Evolutionary conservation across 805 yeast genomes (phyloP).

Genomic region (Ogataea thermomethanolica): DNA sequence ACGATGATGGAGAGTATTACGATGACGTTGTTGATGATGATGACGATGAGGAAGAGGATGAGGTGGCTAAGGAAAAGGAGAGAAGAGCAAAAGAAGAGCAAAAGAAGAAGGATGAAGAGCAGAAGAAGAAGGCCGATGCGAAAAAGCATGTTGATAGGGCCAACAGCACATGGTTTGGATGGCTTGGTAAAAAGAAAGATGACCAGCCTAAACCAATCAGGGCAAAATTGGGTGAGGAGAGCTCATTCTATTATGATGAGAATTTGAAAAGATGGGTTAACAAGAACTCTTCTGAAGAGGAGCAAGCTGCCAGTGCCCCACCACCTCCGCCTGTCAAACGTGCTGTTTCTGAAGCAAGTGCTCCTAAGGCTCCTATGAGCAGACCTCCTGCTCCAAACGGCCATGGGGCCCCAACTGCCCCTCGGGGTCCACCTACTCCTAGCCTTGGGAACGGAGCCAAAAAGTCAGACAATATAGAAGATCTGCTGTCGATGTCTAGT

Average conservation of each 20-base stretch:
- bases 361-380: conserved; percentile 1
- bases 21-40: conserved; percentile 32
- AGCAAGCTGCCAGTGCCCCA: conserved; percentile 49
- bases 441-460: conserved; percentile 6
- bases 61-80: conserved; percentile 23
- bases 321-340: conserved; percentile 55
- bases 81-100: conserved; percentile 8
- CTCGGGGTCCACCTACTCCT: conserved; percentile 1
- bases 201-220: conserved; percentile 66
- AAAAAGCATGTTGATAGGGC: conserved; percentile 20
- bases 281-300: conserved; percentile 61
- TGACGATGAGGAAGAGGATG: conserved; percentile 44
- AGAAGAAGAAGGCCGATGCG: conserved; percentile 15
- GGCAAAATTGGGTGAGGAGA: conserved; percentile 84
- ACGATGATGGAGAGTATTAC: conserved; percentile 29
- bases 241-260: conserved; percentile 74
- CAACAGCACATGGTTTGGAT: conserved; percentile 48
- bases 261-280: conserved; percentile 85
- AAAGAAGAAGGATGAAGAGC: conserved; percentile 11
- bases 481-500: conserved; percentile 31
- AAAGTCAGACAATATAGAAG: conserved; percentile 30
- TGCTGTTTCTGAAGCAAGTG: conserved; percentile 3
- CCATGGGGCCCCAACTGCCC: conserved; percentile 7
- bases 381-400: conserved; percentile 3
- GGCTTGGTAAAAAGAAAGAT: conserved; percentile 54